A percentile compares a stretch with the other conserved stretches of the same genome.
These are phyloP conservation scores for Escallonia herrerae DNA, from an alignment of 129 eudicot genomes.

Conservation along the genomic window DNA sequence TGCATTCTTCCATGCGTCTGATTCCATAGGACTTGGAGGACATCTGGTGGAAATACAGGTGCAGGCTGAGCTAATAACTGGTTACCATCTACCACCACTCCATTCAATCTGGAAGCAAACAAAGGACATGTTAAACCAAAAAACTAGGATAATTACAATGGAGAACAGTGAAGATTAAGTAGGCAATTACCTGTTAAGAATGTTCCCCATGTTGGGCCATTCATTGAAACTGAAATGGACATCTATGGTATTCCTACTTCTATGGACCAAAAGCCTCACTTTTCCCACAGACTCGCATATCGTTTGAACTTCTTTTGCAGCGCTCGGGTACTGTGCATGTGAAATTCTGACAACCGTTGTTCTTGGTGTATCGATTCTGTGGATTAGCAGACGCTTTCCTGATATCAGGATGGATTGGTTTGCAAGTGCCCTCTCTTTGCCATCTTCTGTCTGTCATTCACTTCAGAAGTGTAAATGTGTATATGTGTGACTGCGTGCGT, in stretches of 20 bases:
- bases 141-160: neutral
- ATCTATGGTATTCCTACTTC: conserved; percentile 6
- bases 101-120: conserved; percentile 21
- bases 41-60: conserved; percentile 20
- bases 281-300: conserved; percentile 16
- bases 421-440: conserved; percentile 37
- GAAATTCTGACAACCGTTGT: conserved; percentile 40
- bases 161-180: no score
- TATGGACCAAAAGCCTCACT: neutral
- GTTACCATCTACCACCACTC: conserved; percentile 14
- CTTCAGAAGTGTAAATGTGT: neutral
- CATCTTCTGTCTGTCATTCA: conserved; percentile 32
- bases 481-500: no score
- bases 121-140: neutral
- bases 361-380: conserved; percentile 42
- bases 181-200: conserved; percentile 27
- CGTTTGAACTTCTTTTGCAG: neutral
- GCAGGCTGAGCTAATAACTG: conserved; percentile 33
- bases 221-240: conserved; percentile 20
- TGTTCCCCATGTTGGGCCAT: conserved; percentile 38
- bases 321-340: neutral
- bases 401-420: conserved; percentile 16
- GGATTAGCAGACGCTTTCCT: conserved; percentile 23
- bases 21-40: conserved; percentile 21
- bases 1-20: conserved; percentile 27